Percentiles rank a stretch among this genome's conserved stretches.
phyloP scores from a whole-genome alignment of 441 rosid genomes.

The Pelargonium australe region DNA sequence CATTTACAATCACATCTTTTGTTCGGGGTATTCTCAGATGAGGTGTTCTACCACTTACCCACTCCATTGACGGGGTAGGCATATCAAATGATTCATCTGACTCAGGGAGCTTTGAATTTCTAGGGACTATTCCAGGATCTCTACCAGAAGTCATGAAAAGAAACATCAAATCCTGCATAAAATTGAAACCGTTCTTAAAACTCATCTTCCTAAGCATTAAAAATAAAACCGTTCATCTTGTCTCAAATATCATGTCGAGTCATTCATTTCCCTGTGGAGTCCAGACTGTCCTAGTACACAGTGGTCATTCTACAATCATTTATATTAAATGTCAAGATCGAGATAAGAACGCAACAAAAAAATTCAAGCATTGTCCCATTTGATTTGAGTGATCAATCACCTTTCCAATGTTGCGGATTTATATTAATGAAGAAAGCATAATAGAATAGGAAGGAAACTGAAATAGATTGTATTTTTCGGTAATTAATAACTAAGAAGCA shows the following conservation, averaged over 20 bases:
- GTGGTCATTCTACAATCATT: too few species aligned
- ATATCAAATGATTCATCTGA: conserved; percentile 34
- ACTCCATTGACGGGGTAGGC: conserved; percentile 50
- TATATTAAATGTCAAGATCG: too few species aligned
- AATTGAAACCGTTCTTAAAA: neutral
- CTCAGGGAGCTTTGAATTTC: conserved; percentile 53
- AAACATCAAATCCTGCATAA: conserved; percentile 60
- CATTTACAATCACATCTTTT: conserved; percentile 54
- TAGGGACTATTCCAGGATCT: conserved; percentile 86
- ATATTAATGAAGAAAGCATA: neutral
- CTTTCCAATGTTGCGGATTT: neutral
- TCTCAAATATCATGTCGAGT: too few species aligned
- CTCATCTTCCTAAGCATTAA: too few species aligned
- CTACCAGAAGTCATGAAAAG: conserved; percentile 69
- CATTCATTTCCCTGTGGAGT: too few species aligned
- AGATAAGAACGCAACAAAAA: neutral
- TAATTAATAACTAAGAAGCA: neutral
- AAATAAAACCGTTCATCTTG: too few species aligned
- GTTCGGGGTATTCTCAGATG: conserved; percentile 51
- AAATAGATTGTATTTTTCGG: neutral
- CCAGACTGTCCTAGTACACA: too few species aligned
- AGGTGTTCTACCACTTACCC: conserved; percentile 49
- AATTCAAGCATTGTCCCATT: neutral
- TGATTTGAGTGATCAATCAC: neutral
- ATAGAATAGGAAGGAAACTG: neutral